Conservation (phyloP, 1,284 basidiomycete genomes). For the Stygiomarasmius scandens region DNA sequence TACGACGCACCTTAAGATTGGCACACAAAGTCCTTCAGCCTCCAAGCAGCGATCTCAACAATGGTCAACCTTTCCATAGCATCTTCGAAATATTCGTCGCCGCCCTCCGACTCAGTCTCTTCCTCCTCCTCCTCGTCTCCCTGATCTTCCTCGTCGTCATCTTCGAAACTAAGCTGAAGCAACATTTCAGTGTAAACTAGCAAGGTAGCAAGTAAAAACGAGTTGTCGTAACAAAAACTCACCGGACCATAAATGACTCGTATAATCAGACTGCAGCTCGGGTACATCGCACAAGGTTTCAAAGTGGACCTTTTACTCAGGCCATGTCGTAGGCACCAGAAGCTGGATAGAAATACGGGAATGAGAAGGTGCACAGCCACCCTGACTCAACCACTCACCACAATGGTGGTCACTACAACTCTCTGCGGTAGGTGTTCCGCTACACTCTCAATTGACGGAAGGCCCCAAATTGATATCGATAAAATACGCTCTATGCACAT, state of each 20-base stretch:
- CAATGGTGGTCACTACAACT: too few relatives aligned
- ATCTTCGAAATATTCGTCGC: constrained; percentile 60
- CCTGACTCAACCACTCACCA: too few relatives aligned
- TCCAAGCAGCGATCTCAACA: constrained; percentile 20
- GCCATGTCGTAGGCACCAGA: constrained; percentile 89
- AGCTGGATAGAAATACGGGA: too few relatives aligned
- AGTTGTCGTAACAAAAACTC: constrained; percentile 13
- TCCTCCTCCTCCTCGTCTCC: constrained; percentile 44
- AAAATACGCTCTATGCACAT: too few relatives aligned
- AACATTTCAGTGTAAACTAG: background rate
- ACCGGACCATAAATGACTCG: constrained; percentile 96
- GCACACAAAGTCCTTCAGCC: too few relatives aligned
- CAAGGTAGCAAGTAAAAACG: constrained; percentile 3
- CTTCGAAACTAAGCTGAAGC: constrained; percentile 70
- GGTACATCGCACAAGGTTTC: constrained; percentile 97
- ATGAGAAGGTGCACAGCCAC: too few relatives aligned
- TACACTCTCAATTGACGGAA: too few relatives aligned
- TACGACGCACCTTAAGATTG: too few relatives aligned
- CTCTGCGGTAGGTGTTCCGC: too few relatives aligned
- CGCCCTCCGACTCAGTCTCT: constrained; percentile 43
- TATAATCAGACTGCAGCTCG: constrained; percentile 93
- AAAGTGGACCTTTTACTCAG: constrained; percentile 89
- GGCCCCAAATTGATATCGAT: too few relatives aligned
- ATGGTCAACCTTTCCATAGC: constrained; percentile 66
- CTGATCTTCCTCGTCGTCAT: constrained; percentile 58